These are phyloP conservation scores for Arachis stenosperma DNA, from an alignment of 306 rosid genomes.

Conservation along the genomic window DNA sequence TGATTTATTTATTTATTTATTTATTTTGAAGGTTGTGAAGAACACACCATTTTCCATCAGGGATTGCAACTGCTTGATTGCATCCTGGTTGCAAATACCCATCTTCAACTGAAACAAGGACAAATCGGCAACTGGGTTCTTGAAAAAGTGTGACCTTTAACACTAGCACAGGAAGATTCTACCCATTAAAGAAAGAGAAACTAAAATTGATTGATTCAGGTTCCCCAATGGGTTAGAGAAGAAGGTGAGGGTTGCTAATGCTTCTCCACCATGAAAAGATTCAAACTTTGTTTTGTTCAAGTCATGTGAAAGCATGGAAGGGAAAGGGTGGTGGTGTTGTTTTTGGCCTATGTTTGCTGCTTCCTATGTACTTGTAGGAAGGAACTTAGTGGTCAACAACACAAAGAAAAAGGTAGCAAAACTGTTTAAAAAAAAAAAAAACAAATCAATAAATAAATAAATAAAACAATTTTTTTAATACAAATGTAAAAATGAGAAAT, in stretches of 20 bases:
- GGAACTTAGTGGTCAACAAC: conserved; percentile 33
- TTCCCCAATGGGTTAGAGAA: conserved; percentile 16
- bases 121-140: conserved; percentile 41
- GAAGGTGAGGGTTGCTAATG: conserved; percentile 20
- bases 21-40: conserved; percentile 3
- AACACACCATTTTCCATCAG: conserved; percentile 71
- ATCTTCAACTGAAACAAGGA: conserved; percentile 43
- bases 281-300: conserved; percentile 32
- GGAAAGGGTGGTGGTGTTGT: conserved; percentile 4
- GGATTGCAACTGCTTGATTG: conserved; percentile 69
- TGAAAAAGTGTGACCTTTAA: conserved; percentile 28
- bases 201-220: background rate
- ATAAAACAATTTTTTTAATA: too few species aligned
- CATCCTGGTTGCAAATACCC: conserved; percentile 75
- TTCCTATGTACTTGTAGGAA: conserved; percentile 32
- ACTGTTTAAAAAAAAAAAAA: background rate
- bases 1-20: background rate
- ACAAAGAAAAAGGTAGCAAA: background rate
- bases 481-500: too few species aligned
- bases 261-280: background rate
- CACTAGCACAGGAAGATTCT: background rate
- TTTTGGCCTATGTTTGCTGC: conserved; percentile 32
- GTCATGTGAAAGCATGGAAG: conserved; percentile 20
- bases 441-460: background rate
- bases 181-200: background rate